Evolutionary conservation across 2,329 filamentous ascomycete genomes (phyloP), one percentile per base, ranked within the genome.

Genomic region (Ophiostoma australiae): DNA sequence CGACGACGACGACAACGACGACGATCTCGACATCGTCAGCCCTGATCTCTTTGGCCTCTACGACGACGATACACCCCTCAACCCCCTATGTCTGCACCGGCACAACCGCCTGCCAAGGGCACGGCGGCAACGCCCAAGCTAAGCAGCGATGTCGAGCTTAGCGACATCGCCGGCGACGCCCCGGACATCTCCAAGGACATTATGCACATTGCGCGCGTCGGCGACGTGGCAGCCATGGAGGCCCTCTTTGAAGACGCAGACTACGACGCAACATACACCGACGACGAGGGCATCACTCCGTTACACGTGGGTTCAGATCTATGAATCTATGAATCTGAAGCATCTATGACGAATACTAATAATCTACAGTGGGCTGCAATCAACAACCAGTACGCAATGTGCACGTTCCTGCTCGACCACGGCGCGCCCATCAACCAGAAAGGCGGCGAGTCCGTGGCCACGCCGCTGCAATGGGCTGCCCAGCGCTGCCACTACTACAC

Each of bases 381-480:
- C 80, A 99, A 99, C 83, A 98, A 98, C 78, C 95, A 97, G 79
- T 96, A 94, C 82, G 92, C 92, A 75, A 93, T 98, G 84, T 97
- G 94, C 86, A 94, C 95, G 80, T 97, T 96, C 81, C 89, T 99
- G 65, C 87, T 99, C 78, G 91, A 87, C 68, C 81, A 84, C 74
- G 93, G 93, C 77, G 95, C 94, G 77, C 91, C 97, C 78, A 91
- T 98, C 77, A 98, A 99, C 81, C 90, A 89, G 74, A 97, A 96
- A 80, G 95, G 96, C 80, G 95, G 95, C 80, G 94, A 98, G 78
- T 97, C 94, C 11, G 86, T 97, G 61, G 94, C 95, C 20, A 98
- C 95, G 63, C 91, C 95, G 20, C 89, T 97, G 0, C 93, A 98
- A 81, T 99, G 95, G 95, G 95, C 95, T 44, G 95, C 94, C 72